Conservation (phyloP, 345 rosid genomes). For the Moricandia arvensis region DNA sequence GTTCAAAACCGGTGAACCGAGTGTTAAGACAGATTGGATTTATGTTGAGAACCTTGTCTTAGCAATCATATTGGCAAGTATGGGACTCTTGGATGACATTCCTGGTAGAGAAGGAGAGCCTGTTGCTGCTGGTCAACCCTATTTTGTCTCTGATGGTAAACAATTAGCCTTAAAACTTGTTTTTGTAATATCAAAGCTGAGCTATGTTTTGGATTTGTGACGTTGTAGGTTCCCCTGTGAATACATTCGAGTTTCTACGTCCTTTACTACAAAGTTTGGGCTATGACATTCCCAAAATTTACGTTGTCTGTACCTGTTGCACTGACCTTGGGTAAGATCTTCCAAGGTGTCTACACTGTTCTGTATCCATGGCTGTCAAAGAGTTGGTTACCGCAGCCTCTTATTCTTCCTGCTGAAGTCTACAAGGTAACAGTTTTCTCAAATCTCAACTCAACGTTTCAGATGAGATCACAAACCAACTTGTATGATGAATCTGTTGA, state of each 20-base stretch:
- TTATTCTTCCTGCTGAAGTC: constrained; percentile 89
- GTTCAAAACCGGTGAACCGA: constrained; percentile 65
- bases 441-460: not conserved
- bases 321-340: constrained; percentile 55
- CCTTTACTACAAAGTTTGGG: constrained; percentile 69
- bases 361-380: constrained; percentile 76
- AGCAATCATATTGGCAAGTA: constrained; percentile 76
- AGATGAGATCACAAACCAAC: not conserved
- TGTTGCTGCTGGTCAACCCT: constrained; percentile 88
- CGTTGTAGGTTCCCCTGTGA: constrained; percentile 75
- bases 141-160: constrained; percentile 93
- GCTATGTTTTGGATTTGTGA: not conserved
- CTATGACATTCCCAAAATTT: constrained; percentile 63
- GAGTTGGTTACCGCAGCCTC: constrained; percentile 88
- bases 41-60: constrained; percentile 84
- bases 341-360: constrained; percentile 56
- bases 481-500: constrained; percentile 12
- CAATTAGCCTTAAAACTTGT: not conserved
- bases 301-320: constrained; percentile 58
- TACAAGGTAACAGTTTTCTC: constrained; percentile 61
- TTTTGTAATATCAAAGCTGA: not conserved
- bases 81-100: constrained; percentile 88
- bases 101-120: constrained; percentile 66
- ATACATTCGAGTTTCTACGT: constrained; percentile 75
- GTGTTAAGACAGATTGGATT: constrained; percentile 83